Evolutionary conservation across 192 early-diverging fungal genomes (phyloP).

Genomic region (Irineochytrium annulatum): DNA sequence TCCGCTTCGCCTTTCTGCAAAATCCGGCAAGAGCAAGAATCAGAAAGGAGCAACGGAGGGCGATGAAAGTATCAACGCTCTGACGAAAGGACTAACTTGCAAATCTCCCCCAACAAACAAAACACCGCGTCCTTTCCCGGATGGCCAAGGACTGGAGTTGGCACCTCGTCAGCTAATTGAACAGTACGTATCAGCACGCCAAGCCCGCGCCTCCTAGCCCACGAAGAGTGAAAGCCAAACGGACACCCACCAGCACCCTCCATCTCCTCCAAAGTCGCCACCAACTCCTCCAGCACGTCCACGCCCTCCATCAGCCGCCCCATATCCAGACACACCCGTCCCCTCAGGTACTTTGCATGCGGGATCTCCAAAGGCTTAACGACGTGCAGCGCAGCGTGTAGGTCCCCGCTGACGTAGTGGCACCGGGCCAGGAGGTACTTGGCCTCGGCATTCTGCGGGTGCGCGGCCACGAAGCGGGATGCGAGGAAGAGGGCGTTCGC

Average conservation of each 20-base stretch:
- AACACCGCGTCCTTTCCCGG: conserved; percentile 12
- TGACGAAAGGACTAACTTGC: conserved; percentile 14
- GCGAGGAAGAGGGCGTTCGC: conserved; percentile 40
- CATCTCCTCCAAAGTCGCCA: neutral
- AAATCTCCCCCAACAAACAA: conserved; percentile 21
- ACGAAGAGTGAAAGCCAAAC: neutral
- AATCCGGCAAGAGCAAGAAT: neutral
- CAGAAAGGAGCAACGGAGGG: neutral
- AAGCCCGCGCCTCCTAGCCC: neutral
- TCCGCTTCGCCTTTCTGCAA: conserved; percentile 5
- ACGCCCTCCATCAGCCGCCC: conserved; percentile 17
- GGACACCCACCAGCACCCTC: neutral
- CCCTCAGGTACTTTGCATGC: conserved; percentile 24
- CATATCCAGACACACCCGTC: conserved; percentile 23
- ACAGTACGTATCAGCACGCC: neutral
- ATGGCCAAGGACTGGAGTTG: neutral
- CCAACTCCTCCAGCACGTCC: neutral
- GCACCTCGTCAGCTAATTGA: neutral
- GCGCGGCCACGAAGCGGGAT: conserved; percentile 26
- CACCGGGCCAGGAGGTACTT: conserved; percentile 26
- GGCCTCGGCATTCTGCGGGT: conserved; percentile 11
- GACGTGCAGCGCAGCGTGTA: conserved; percentile 2
- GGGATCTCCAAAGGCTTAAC: conserved; percentile 14
- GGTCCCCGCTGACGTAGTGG: conserved; percentile 10
- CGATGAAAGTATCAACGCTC: neutral